phyloP scores from a whole-genome alignment of 371 early-diverging fungal genomes.

The Lichtheimia hyalospora region DNA sequence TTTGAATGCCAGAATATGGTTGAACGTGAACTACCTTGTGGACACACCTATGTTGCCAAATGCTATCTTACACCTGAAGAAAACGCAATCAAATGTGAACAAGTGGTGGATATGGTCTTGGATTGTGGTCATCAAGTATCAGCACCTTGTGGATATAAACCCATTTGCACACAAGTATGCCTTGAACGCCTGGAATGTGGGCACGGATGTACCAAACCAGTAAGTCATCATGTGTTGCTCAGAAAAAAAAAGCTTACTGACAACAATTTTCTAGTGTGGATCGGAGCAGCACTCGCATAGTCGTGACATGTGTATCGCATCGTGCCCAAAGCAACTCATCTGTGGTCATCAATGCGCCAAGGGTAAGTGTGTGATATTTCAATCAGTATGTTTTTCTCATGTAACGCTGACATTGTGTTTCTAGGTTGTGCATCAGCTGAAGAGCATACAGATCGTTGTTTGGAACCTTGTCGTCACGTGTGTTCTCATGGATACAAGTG shows the following conservation, averaged over 20 bases:
- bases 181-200: slow-evolving; percentile 25
- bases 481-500: slow-evolving; percentile 49
- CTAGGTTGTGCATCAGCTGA: slow-evolving; percentile 46
- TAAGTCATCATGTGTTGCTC: not conserved
- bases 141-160: slow-evolving; percentile 13
- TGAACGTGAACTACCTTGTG: slow-evolving; percentile 19
- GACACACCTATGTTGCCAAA: slow-evolving; percentile 14
- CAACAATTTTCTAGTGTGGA: slow-evolving; percentile 30
- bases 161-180: slow-evolving; percentile 19
- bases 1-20: slow-evolving; percentile 5
- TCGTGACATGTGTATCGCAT: slow-evolving; percentile 26
- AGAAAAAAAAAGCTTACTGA: not conserved
- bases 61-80: slow-evolving; percentile 10
- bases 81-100: slow-evolving; percentile 2
- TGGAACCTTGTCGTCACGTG: slow-evolving; percentile 33
- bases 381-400: no score
- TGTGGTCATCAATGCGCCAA: slow-evolving; percentile 51
- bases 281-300: slow-evolving; percentile 25
- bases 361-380: slow-evolving; percentile 15
- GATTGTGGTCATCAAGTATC: slow-evolving; percentile 18
- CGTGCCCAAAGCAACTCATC: slow-evolving; percentile 45
- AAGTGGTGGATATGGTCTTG: not conserved
- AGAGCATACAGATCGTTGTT: slow-evolving; percentile 43
- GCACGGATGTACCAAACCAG: slow-evolving; percentile 22
- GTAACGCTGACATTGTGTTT: not conserved